Base-by-base conservation (phyloP, 2,329 filamentous ascomycete genomes). In the Trichoderma oligosporum region DNA sequence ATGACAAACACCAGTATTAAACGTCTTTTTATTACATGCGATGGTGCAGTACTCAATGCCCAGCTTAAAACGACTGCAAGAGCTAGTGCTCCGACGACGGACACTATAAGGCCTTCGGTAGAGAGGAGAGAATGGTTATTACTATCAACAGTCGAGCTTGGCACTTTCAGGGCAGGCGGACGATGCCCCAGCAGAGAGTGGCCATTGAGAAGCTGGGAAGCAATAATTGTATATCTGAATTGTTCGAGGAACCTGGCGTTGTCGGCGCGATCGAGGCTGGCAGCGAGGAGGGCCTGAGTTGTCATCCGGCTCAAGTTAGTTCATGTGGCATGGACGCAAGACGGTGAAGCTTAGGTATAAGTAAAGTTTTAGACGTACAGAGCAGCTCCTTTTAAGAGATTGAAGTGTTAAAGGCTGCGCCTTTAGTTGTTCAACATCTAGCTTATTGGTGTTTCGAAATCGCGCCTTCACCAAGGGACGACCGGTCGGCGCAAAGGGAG, bases 201-300 rank as follows among this genome's bases (percentile, higher is more conserved):
- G 38, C 88, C 88, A 66, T 84, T 91, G 38, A 97, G 78, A 12
- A 97, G 81, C 70, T 96, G 91, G 20, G 92, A 97, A 49, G 91
- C 91, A 67, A 97, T 88, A 62, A 97, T 89, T 20, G 89, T 88
- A 73, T 97, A 97, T 62, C 92, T 88, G 67, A 97, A 97, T 68
- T 91, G 88, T 73, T 97, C 92, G 59, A 96, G 80, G 67, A 97
- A 96, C 63, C 86, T 86, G 64, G 87, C 82, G 68, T 92, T 95
- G 65, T 96, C 91, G 64, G 83, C 84, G 62, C 86, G 81, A 56
- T 89, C 86, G 61, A 96, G 81, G 60, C 83, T 82, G 38, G 86
- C 85, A 62, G 87, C 88, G 58, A 92, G 81, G 8, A 82, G 87
- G 65, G 80, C 82, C 86, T 89, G 67, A 35, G 63, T 44, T 38